These are phyloP conservation scores for Cucurbita ficifolia DNA, from an alignment of 306 rosid genomes.

Conservation along the genomic window DNA sequence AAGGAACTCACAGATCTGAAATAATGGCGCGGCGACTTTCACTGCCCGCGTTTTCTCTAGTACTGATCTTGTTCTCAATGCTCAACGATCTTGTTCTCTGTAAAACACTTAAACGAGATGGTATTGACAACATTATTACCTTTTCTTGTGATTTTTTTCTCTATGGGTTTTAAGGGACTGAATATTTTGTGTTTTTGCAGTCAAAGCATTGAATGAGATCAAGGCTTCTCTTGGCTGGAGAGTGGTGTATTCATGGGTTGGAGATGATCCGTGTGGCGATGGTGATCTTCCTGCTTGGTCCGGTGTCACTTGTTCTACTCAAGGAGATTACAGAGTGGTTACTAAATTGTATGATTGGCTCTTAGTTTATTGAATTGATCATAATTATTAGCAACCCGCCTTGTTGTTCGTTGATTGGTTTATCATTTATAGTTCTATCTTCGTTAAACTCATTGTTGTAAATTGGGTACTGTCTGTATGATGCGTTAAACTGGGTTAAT, in stretches of 20 bases:
- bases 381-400: not conserved
- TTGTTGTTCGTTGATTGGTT: not conserved
- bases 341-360: slow-evolving; percentile 59
- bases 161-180: not conserved
- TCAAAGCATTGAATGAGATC: slow-evolving; percentile 94
- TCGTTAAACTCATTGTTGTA: not conserved
- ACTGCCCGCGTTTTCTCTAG: slow-evolving; percentile 18
- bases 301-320: slow-evolving; percentile 91
- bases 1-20: slow-evolving; percentile 6
- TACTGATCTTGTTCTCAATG: slow-evolving; percentile 21
- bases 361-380: not conserved
- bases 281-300: slow-evolving; percentile 98
- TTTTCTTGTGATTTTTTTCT: not conserved
- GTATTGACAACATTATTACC: slow-evolving; percentile 22
- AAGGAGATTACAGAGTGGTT: slow-evolving; percentile 94
- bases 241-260: slow-evolving; percentile 98
- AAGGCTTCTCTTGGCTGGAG: slow-evolving; percentile 99
- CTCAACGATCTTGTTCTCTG: slow-evolving; percentile 30
- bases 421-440: not conserved
- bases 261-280: slow-evolving; percentile 97
- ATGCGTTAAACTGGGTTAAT: not conserved
- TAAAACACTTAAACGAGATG: slow-evolving; percentile 96
- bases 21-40: slow-evolving; percentile 36
- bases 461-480: not conserved
- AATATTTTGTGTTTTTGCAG: slow-evolving; percentile 23